phyloP scores from a whole-genome alignment of 169 alveolate genomes.

The Pseudocohnilembus persalinus region DNA sequence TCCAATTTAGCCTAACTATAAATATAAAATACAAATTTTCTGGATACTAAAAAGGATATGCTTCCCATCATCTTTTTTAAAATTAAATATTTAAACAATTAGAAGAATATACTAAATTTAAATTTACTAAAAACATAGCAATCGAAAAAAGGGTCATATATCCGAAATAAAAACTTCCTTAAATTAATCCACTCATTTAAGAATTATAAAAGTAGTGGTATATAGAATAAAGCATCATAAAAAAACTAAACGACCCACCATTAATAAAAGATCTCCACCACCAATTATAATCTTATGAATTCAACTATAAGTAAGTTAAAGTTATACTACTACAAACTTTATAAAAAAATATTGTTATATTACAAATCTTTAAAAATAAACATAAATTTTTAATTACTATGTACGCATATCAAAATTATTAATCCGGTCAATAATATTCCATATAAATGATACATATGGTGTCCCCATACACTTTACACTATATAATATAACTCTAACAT shows the following conservation, averaged over 20 bases:
- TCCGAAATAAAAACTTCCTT: conserved; percentile 27
- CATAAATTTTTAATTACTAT: not conserved
- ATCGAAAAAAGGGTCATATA: conserved; percentile 16
- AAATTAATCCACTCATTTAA: conserved; percentile 14
- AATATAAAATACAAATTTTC: conserved; percentile 16
- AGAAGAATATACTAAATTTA: not conserved
- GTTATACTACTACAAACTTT: conserved; percentile 27
- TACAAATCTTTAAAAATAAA: not conserved
- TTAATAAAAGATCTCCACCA: conserved; percentile 44
- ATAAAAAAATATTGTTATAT: no score
- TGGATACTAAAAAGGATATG: conserved; percentile 11
- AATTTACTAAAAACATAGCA: conserved; percentile 6
- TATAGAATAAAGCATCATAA: not conserved
- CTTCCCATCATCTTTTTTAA: conserved; percentile 24
- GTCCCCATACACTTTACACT: conserved; percentile 37
- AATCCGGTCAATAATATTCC: conserved; percentile 15
- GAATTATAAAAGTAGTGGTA: conserved; percentile 3
- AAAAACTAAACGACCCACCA: conserved; percentile 29
- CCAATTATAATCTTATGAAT: conserved; percentile 42
- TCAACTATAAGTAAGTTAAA: conserved; percentile 28
- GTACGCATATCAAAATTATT: conserved; percentile 15
- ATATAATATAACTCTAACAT: conserved; percentile 28
- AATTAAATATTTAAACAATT: no score
- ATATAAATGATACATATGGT: conserved; percentile 29
- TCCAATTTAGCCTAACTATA: conserved; percentile 26